Conservation (phyloP, 345 rosid genomes). For the Citrus trifoliata region DNA sequence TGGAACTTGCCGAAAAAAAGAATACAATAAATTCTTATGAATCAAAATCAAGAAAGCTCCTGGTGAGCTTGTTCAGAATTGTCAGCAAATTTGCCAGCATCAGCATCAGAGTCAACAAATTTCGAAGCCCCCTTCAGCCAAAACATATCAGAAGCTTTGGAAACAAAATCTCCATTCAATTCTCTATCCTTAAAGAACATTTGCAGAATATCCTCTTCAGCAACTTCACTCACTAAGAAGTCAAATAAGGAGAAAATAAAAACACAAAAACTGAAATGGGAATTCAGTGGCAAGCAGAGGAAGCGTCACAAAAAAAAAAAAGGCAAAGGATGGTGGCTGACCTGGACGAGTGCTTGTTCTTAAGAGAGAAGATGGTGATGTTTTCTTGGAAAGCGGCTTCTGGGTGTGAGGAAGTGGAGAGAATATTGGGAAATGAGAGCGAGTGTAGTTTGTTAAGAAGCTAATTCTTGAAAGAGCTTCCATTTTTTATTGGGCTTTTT, state of each 20-base stretch:
- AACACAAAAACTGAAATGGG: neutral
- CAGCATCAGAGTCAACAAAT: constrained; percentile 37
- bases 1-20: neutral
- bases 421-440: constrained; percentile 23
- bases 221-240: constrained; percentile 43
- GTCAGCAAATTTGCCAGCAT: constrained; percentile 18
- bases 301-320: neutral
- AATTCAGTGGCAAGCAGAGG: neutral
- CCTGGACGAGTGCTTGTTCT: constrained; percentile 57
- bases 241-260: neutral
- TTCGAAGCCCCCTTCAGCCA: constrained; percentile 50
- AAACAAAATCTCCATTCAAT: constrained; percentile 76
- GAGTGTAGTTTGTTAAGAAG: constrained; percentile 35
- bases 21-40: neutral
- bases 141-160: constrained; percentile 67
- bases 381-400: constrained; percentile 23
- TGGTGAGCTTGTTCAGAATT: constrained; percentile 22
- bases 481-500: constrained; percentile 41
- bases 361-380: constrained; percentile 23
- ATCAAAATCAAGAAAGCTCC: constrained; percentile 16
- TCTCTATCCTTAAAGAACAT: constrained; percentile 75
- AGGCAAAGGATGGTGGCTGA: constrained; percentile 3
- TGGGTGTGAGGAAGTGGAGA: constrained; percentile 26
- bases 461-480: constrained; percentile 50
- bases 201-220: constrained; percentile 69